Base-by-base conservation (phyloP, 495 filamentous ascomycete species). In the Lophiostoma macrostomum region DNA sequence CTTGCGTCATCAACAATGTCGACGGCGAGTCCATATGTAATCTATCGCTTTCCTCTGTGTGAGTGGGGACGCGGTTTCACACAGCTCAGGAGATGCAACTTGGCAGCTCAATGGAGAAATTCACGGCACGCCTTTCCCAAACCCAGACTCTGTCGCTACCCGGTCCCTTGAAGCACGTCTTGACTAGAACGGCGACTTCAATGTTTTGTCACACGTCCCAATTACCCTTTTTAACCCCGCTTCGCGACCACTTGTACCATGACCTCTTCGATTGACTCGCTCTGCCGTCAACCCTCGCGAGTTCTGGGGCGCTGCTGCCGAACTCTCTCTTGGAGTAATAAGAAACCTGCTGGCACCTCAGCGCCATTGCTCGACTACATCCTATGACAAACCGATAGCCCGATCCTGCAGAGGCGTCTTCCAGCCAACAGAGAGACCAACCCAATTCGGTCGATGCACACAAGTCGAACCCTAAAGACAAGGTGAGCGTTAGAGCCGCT, bases 51-150 rank as follows among this genome's bases (percentile, higher is more conserved):
- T 27, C 11, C 23, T 44, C 25, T 34, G 19, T 27, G 7, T 5
- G 10, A 22, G 43, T 10, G 18, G 46, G 53, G 20, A 37, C 31
- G 37, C 36, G 13, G 53, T 57, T 57, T 43, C 45, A 50, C 39
- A 32, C 23, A 29, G 25, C 49, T 6, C 32, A 48, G 25, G 16
- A 34, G 40, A 47, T 8, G 19, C 18, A 25, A 14, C 40, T 56
- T 58, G 54, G 54, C 45, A 51, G 54, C 30, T 51, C 29, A 50
- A 51, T 50, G 39, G 37, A 58, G 54, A 48, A 56, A 28, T 56
- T 44, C 36, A 34, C 27, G 29, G 42, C 25, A 14, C 43, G 19
- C 20, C 5, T 41, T 36, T 3, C 25, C 22, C 36, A 31, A 12
- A 42, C 14, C 13, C 42, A 11, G 45, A 12, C 20, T 20, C 41